A percentile compares a stretch with the other conserved stretches of the same genome.
phyloP scores from a whole-genome alignment of 2,329 filamentous ascomycete genomes.

The Colletotrichum agaves region DNA sequence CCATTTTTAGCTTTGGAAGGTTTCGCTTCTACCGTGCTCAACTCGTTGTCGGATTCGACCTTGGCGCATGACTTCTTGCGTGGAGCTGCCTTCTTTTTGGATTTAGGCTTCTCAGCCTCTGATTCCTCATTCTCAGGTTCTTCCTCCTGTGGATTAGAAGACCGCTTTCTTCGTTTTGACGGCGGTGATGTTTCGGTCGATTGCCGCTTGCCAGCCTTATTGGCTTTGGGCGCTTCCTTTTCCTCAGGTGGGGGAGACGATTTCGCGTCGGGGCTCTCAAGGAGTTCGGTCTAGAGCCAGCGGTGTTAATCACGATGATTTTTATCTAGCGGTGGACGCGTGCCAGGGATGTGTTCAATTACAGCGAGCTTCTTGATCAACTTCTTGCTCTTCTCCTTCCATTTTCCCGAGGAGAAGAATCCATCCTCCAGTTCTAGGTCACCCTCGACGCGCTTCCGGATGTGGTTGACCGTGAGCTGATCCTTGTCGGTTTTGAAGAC shows the following conservation, averaged over 20 bases:
- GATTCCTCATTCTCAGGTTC: conserved; percentile 39
- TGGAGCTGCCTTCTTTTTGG: conserved; percentile 41
- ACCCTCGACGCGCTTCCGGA: conserved; percentile 64
- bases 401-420: conserved; percentile 60
- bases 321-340: not conserved
- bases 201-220: conserved; percentile 47
- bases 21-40: conserved; percentile 42
- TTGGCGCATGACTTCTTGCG: conserved; percentile 43
- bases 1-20: conserved; percentile 33
- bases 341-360: conserved; percentile 43
- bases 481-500: conserved; percentile 58
- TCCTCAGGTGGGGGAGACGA: conserved; percentile 4
- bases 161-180: conserved; percentile 53
- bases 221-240: conserved; percentile 40
- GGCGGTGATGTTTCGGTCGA: conserved; percentile 49
- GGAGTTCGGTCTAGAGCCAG: conserved; percentile 7
- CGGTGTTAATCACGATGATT: not conserved
- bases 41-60: conserved; percentile 44
- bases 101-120: conserved; percentile 39
- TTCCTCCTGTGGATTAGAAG: conserved; percentile 48
- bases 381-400: conserved; percentile 69
- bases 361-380: conserved; percentile 68
- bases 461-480: conserved; percentile 65
- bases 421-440: conserved; percentile 59
- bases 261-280: conserved; percentile 1